phyloP scores from a whole-genome alignment of 345 rosid genomes.

The Capsella bursapastoris region DNA sequence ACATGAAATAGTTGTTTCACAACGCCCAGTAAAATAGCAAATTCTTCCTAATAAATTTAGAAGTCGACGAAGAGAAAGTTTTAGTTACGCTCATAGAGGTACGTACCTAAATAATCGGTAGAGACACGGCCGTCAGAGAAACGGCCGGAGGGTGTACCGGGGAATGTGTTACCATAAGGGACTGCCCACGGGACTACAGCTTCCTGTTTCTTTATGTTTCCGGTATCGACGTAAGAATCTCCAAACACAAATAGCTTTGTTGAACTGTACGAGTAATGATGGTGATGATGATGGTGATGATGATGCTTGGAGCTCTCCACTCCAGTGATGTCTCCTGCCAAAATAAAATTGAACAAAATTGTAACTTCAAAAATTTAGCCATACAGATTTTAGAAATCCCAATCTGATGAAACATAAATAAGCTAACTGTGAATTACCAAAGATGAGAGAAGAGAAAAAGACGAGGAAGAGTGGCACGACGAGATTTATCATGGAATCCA shows the following conservation, averaged over 20 bases:
- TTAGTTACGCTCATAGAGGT: not conserved
- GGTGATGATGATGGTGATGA: not conserved
- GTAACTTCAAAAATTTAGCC: not conserved
- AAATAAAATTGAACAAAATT: not conserved
- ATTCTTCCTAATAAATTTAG: no score
- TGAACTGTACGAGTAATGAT: conserved; percentile 25
- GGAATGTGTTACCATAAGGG: conserved; percentile 62
- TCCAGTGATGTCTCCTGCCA: conserved; percentile 30
- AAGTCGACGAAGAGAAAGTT: not conserved
- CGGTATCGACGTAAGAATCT: conserved; percentile 63
- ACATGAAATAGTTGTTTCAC: no score
- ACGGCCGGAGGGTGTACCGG: conserved; percentile 61
- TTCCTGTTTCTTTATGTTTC: conserved; percentile 44
- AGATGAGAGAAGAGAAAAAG: not conserved
- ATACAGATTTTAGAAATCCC: not conserved
- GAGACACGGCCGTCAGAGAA: conserved; percentile 60
- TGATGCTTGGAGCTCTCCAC: not conserved
- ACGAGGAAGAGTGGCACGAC: conserved; percentile 12
- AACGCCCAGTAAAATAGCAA: no score
- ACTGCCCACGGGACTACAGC: conserved; percentile 48
- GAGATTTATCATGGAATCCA: conserved; percentile 16
- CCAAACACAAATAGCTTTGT: conserved; percentile 60
- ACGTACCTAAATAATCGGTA: conserved; percentile 57
- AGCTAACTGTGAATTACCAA: conserved; percentile 22
- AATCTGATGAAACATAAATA: not conserved